phyloP scores from a whole-genome alignment of 192 early-diverging fungal species.

The Dissophora globulifera region DNA sequence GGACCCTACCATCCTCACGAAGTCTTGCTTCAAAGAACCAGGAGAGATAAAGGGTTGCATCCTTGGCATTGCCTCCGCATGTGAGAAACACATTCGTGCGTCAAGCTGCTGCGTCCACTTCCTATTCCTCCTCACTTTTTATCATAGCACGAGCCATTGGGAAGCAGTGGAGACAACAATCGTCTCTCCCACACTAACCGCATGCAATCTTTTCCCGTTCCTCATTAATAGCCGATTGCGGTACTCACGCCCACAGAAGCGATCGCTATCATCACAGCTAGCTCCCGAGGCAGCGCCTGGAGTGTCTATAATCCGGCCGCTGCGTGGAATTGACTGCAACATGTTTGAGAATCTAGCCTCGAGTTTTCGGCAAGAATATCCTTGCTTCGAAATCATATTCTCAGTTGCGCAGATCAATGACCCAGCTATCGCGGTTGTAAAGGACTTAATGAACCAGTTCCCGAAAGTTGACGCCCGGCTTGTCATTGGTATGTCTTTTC shows the following conservation, averaged over 20 bases:
- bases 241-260: slow-evolving; percentile 33
- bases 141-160: too few species aligned
- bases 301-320: slow-evolving; percentile 91
- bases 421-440: slow-evolving; percentile 81
- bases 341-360: slow-evolving; percentile 84
- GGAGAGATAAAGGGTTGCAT: too few species aligned
- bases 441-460: slow-evolving; percentile 72
- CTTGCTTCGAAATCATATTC: slow-evolving; percentile 88
- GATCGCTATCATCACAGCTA: slow-evolving; percentile 50
- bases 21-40: too few species aligned
- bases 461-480: slow-evolving; percentile 79
- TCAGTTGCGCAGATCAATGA: slow-evolving; percentile 84
- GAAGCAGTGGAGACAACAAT: too few species aligned
- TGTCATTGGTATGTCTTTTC: slow-evolving; percentile 71
- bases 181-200: neutral
- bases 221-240: slow-evolving; percentile 49
- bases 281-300: slow-evolving; percentile 66
- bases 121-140: too few species aligned
- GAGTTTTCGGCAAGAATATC: slow-evolving; percentile 88
- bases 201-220: neutral
- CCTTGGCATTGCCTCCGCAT: too few species aligned
- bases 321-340: slow-evolving; percentile 92
- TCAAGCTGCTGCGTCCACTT: too few species aligned
- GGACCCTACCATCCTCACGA: too few species aligned
- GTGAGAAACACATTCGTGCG: too few species aligned